phyloP scores from a whole-genome alignment of 257 asterid species.

The Gardenia jasminoides region DNA sequence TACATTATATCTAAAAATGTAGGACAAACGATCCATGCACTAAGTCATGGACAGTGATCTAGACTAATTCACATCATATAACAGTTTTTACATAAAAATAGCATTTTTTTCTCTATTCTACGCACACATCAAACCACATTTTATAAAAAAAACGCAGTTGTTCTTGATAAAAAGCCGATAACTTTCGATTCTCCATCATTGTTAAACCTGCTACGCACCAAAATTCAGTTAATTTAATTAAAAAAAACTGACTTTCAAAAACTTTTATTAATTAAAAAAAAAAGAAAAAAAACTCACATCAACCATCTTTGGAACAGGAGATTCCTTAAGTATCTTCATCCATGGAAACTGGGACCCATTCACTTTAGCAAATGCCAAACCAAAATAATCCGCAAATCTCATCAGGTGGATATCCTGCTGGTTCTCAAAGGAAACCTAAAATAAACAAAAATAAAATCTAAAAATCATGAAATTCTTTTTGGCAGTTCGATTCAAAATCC shows the following conservation, averaged over 20 bases:
- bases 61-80: neutral
- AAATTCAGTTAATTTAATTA: neutral
- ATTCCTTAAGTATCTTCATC: slow-evolving; percentile 44
- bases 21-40: neutral
- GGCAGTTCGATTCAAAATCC: slow-evolving; percentile 3
- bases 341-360: slow-evolving; percentile 44
- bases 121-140: slow-evolving; percentile 6
- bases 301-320: slow-evolving; percentile 38
- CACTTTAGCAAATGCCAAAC: slow-evolving; percentile 40
- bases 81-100: neutral
- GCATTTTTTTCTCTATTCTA: neutral
- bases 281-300: slow-evolving; percentile 33
- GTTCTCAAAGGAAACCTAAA: slow-evolving; percentile 33
- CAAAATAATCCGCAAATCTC: slow-evolving; percentile 49
- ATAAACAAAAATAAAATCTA: neutral
- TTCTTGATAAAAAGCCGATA: neutral
- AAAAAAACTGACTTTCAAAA: neutral
- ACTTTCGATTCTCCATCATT: neutral
- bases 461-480: neutral
- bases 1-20: neutral
- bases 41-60: neutral
- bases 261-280: neutral
- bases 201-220: neutral
- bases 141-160: neutral
- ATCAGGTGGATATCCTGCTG: slow-evolving; percentile 46